A percentile compares a stretch with the other conserved stretches of the same genome.
Conservation (phyloP, 1,139 yeast species). For the Geotrichum australiense region DNA sequence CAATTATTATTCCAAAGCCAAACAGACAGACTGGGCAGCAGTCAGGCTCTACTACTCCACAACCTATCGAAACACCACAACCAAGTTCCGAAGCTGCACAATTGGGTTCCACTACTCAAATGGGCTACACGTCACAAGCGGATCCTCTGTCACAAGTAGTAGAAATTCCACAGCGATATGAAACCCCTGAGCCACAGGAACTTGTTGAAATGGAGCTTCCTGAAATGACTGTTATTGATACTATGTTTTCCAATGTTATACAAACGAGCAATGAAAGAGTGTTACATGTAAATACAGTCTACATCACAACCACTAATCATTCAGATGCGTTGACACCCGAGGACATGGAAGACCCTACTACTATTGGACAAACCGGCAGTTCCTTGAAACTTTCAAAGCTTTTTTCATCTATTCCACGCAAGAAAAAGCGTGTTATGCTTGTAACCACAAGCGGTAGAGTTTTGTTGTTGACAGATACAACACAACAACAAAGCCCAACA, state of each 20-base stretch:
- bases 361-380: too few species aligned
- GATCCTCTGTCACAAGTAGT: not conserved
- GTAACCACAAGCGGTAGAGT: constrained; percentile 35
- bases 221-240: constrained; percentile 54
- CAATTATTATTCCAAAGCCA: constrained; percentile 2
- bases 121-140: too few species aligned
- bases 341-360: not conserved
- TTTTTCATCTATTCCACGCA: constrained; percentile 25
- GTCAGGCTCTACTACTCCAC: too few species aligned
- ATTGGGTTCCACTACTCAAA: too few species aligned
- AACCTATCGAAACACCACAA: too few species aligned
- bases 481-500: constrained; percentile 14
- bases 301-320: constrained; percentile 24
- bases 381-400: constrained; percentile 21
- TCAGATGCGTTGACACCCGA: not conserved
- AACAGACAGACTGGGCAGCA: not conserved
- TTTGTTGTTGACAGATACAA: constrained; percentile 16
- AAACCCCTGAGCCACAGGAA: not conserved
- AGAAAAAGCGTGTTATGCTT: constrained; percentile 30
- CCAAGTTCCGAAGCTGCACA: too few species aligned
- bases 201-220: constrained; percentile 40
- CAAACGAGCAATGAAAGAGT: constrained; percentile 63
- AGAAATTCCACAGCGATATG: not conserved
- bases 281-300: constrained; percentile 51
- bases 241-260: constrained; percentile 60